phyloP scores from a whole-genome alignment of 2,329 filamentous ascomycete genomes.

The Cadophora sp. region DNA sequence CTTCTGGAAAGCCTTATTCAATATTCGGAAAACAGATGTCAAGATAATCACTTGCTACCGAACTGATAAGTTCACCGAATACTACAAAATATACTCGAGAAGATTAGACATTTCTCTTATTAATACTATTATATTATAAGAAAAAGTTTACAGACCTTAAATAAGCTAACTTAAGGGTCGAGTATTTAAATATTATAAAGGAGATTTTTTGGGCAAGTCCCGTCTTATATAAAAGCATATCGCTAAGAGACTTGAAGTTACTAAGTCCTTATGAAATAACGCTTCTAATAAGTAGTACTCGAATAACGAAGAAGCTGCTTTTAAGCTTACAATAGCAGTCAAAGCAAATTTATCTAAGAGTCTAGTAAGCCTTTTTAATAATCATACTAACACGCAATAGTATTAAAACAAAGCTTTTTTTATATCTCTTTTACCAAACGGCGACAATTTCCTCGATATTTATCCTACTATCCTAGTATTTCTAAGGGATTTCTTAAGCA shows the following conservation, averaged over 20 bases:
- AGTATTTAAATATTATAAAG: neutral
- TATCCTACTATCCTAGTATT: neutral
- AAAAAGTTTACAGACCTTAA: conserved; percentile 1
- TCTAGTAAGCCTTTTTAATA: neutral
- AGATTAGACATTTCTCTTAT: neutral
- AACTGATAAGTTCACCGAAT: neutral
- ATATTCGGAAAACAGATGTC: conserved; percentile 1
- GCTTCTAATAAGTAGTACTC: conserved; percentile 1
- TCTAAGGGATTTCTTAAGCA: neutral
- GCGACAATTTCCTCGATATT: neutral
- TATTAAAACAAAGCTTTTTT: neutral
- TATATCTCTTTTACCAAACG: neutral
- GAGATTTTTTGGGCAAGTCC: neutral
- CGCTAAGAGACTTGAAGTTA: neutral
- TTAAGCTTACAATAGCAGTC: neutral
- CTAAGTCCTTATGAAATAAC: neutral
- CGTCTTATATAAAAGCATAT: neutral
- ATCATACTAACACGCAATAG: neutral
- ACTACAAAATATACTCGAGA: neutral
- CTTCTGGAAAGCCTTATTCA: conserved; percentile 13
- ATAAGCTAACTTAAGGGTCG: neutral
- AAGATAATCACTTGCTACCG: neutral
- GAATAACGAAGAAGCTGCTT: neutral
- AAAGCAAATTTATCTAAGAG: neutral
- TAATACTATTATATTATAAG: neutral